phyloP scores from a whole-genome alignment of 768 basidiomycete species.

The Suillus decipiens region DNA sequence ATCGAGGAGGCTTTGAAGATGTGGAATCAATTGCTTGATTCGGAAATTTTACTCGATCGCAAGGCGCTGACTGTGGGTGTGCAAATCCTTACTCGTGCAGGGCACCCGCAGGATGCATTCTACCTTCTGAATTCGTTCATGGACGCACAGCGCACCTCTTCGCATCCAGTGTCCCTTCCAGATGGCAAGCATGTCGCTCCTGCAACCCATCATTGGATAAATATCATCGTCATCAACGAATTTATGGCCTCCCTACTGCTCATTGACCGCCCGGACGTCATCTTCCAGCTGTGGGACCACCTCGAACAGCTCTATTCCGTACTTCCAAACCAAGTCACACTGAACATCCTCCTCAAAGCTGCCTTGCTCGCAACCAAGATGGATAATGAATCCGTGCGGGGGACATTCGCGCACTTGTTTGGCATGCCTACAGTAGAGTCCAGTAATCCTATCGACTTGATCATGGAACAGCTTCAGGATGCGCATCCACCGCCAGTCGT shows the following conservation, averaged over 20 bases:
- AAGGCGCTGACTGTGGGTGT: constrained; percentile 52
- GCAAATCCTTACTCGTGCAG: constrained; percentile 46
- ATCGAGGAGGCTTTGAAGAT: constrained; percentile 40
- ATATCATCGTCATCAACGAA: constrained; percentile 38
- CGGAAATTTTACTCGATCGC: constrained; percentile 43
- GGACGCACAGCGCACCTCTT: constrained; percentile 22
- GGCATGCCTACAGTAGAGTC: constrained; percentile 18
- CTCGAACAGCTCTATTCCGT: constrained; percentile 60
- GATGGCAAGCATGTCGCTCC: not conserved
- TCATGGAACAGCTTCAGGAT: constrained; percentile 30
- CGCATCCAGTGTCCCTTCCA: constrained; percentile 14
- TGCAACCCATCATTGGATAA: constrained; percentile 14
- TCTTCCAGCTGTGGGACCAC: constrained; percentile 70
- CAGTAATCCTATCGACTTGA: constrained; percentile 24
- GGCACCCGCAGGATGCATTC: constrained; percentile 50
- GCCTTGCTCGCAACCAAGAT: constrained; percentile 54
- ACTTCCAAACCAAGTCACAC: constrained; percentile 53
- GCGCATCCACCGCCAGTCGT: constrained; percentile 32
- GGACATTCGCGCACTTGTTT: constrained; percentile 46
- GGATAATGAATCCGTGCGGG: constrained; percentile 53
- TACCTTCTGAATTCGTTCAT: constrained; percentile 46
- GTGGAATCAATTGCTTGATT: constrained; percentile 44
- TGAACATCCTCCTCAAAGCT: constrained; percentile 61
- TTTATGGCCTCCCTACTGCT: constrained; percentile 52
- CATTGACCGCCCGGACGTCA: constrained; percentile 58